A percentile compares a stretch with the other conserved stretches of the same genome.
Evolutionary conservation across 192 early-diverging fungal genomes (phyloP).

Genomic region (Blastocladiella britannica): DNA sequence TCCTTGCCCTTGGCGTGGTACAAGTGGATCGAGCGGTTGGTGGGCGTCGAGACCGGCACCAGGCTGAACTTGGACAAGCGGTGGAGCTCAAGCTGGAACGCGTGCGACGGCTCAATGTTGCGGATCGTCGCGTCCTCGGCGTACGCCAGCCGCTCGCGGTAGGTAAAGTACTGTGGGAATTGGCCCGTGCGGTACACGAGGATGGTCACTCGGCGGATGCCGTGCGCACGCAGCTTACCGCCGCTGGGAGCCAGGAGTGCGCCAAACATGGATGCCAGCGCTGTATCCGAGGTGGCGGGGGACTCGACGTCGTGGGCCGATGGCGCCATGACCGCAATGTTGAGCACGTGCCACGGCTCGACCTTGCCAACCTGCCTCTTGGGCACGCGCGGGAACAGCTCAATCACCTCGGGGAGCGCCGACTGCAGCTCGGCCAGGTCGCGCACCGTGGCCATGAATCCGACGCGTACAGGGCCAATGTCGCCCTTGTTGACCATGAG

Average conservation of each 20-base stretch:
- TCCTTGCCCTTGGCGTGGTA: constrained; percentile 90
- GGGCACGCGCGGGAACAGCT: constrained; percentile 26
- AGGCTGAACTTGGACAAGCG: constrained; percentile 87
- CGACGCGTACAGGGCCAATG: constrained; percentile 60
- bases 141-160: constrained; percentile 69
- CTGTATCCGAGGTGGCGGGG: not conserved
- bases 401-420: constrained; percentile 33
- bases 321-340: constrained; percentile 8
- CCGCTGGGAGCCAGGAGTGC: constrained; percentile 37
- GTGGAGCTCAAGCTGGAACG: constrained; percentile 87
- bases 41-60: constrained; percentile 69
- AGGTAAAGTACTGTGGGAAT: constrained; percentile 87
- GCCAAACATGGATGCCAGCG: constrained; percentile 20
- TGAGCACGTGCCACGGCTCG: constrained; percentile 2
- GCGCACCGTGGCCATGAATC: constrained; percentile 58
- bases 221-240: constrained; percentile 41
- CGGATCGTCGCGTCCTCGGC: constrained; percentile 83
- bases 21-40: constrained; percentile 85
- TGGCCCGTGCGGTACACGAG: constrained; percentile 63
- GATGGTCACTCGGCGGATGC: constrained; percentile 74
- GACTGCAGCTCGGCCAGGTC: constrained; percentile 47
- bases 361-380: not conserved
- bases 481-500: constrained; percentile 62
- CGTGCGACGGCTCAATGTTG: constrained; percentile 94
- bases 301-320: constrained; percentile 1